These are phyloP conservation scores for Tilletia caries DNA, from an alignment of 1,284 basidiomycete species.

Conservation along the genomic window DNA sequence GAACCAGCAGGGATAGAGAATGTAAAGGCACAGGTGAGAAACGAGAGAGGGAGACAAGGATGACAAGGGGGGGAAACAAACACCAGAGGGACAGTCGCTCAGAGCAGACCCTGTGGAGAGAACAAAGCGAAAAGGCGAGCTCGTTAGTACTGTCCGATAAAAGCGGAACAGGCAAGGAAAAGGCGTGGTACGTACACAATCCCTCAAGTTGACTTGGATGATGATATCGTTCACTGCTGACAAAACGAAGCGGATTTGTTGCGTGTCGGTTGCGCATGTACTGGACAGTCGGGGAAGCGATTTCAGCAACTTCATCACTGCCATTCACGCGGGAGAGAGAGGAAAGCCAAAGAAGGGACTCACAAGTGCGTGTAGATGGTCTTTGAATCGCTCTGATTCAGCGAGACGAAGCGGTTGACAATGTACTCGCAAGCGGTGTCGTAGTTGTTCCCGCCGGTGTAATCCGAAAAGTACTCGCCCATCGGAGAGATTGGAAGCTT, in stretches of 20 bases:
- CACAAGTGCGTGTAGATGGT: conserved; percentile 61
- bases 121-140: neutral
- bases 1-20: no score
- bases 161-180: neutral
- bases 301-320: neutral
- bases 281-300: conserved; percentile 55
- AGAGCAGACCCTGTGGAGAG: neutral
- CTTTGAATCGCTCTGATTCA: conserved; percentile 47
- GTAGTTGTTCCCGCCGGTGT: conserved; percentile 46
- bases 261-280: conserved; percentile 83
- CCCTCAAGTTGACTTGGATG: conserved; percentile 68
- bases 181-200: conserved; percentile 1
- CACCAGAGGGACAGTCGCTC: neutral
- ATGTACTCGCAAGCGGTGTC: conserved; percentile 51
- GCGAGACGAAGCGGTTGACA: conserved; percentile 40
- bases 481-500: conserved; percentile 84
- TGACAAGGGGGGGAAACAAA: no score
- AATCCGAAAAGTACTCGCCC: conserved; percentile 77
- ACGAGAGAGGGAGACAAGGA: no score
- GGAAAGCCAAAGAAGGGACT: neutral
- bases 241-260: conserved; percentile 65
- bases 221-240: conserved; percentile 61
- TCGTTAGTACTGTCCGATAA: neutral
- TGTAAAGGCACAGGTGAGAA: no score
- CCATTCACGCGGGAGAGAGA: neutral